These are phyloP conservation scores for Coemansia sp. DNA, from an alignment of 192 early-diverging fungal species.

Conservation along the genomic window DNA sequence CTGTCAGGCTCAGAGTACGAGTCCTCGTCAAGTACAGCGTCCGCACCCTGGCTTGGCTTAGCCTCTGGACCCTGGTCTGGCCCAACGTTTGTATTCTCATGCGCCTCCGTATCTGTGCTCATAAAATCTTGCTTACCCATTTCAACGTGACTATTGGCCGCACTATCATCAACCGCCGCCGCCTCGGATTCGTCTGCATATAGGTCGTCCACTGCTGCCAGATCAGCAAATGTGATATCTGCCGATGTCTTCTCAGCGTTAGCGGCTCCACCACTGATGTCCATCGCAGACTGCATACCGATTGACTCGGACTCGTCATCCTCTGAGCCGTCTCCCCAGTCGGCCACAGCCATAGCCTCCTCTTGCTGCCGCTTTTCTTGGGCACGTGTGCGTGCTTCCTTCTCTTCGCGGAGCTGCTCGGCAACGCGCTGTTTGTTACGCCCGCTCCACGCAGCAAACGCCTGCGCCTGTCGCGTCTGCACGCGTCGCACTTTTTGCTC, in stretches of 20 bases:
- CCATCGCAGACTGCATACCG: too few relatives aligned
- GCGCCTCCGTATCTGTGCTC: neutral
- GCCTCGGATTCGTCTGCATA: neutral
- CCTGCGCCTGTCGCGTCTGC: slow-evolving; percentile 22
- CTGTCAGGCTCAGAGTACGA: neutral
- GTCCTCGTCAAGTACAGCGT: neutral
- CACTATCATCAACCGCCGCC: too few relatives aligned
- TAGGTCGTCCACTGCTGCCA: slow-evolving; percentile 5
- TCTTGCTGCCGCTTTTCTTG: slow-evolving; percentile 24
- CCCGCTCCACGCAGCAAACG: slow-evolving; percentile 29
- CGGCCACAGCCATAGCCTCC: slow-evolving; percentile 24
- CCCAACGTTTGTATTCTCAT: neutral
- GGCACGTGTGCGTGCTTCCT: slow-evolving; percentile 14
- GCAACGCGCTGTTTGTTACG: slow-evolving; percentile 16
- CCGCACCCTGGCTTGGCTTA: neutral
- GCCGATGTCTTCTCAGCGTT: neutral
- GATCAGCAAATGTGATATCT: neutral
- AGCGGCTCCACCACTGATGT: neutral
- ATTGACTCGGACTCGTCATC: slow-evolving; percentile 7
- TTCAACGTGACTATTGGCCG: too few relatives aligned
- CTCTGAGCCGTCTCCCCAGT: slow-evolving; percentile 46
- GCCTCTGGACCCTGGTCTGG: neutral
- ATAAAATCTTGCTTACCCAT: too few relatives aligned
- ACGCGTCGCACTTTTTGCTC: slow-evolving; percentile 32
- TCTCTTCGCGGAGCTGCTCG: slow-evolving; percentile 12